Conservation (phyloP, 331 rosid species). For the Dryas integrifolia region DNA sequence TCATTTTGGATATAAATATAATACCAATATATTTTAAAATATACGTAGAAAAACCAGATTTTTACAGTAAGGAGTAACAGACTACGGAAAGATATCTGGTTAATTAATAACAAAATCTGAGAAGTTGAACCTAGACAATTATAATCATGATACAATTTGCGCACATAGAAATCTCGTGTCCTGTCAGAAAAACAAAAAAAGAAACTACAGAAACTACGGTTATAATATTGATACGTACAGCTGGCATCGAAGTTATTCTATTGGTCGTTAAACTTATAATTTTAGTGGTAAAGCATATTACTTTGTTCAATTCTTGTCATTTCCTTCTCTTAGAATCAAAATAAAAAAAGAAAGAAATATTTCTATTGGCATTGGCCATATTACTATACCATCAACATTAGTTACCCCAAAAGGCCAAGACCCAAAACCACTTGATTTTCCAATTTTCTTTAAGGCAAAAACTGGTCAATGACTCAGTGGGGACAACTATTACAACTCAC, state of each 20-base stretch:
- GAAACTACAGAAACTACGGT: too few relatives aligned
- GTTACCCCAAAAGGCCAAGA: background rate
- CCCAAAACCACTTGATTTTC: background rate
- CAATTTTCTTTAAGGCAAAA: background rate
- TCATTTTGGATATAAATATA: too few relatives aligned
- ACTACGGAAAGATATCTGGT: background rate
- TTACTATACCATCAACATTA: too few relatives aligned
- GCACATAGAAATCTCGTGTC: background rate
- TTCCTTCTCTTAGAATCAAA: background rate
- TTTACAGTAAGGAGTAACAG: too few relatives aligned
- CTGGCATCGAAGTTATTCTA: too few relatives aligned
- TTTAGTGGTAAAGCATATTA: too few relatives aligned
- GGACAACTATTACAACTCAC: background rate
- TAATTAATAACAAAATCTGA: slow-evolving; percentile 8
- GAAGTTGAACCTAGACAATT: background rate
- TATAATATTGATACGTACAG: too few relatives aligned
- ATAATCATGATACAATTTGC: background rate
- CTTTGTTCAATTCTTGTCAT: too few relatives aligned
- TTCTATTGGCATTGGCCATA: background rate
- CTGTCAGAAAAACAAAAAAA: background rate
- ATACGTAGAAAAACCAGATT: too few relatives aligned
- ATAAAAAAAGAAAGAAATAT: background rate
- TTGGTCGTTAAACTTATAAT: too few relatives aligned
- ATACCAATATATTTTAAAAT: too few relatives aligned
- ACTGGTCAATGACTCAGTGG: background rate